Conservation (phyloP, 2,329 filamentous ascomycete genomes). For the Graphilbum sp. region DNA sequence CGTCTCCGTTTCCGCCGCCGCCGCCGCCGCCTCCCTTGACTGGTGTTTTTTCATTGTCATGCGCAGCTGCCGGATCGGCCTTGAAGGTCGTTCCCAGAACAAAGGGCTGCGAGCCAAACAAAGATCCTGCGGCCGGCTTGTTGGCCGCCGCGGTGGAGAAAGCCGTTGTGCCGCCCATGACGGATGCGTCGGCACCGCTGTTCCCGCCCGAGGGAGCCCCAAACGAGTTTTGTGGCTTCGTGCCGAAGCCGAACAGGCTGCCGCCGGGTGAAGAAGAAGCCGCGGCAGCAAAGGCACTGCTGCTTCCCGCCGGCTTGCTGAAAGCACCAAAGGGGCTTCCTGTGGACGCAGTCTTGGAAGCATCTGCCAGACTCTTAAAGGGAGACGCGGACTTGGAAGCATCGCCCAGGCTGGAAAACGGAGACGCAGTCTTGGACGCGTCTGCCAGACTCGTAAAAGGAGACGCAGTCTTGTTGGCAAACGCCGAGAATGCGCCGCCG, state of each 20-base stretch:
- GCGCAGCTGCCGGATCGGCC: slow-evolving; percentile 41
- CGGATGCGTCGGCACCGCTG: slow-evolving; percentile 12
- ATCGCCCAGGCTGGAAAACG: no score
- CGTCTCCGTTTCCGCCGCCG: no score
- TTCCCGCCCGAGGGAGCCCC: neutral
- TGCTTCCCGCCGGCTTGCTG: neutral
- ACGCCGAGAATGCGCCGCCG: slow-evolving; percentile 10
- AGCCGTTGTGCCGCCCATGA: slow-evolving; percentile 20
- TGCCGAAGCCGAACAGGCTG: slow-evolving; percentile 21
- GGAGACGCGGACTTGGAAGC: slow-evolving; percentile 1
- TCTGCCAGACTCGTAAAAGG: slow-evolving; percentile 13
- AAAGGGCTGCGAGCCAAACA: slow-evolving; percentile 41
- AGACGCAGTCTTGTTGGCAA: slow-evolving; percentile 8
- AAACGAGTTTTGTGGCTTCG: slow-evolving; percentile 18
- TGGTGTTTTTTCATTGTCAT: slow-evolving; percentile 35
- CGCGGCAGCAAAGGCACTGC: neutral
- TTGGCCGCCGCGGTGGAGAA: slow-evolving; percentile 23
- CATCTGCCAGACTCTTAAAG: slow-evolving; percentile 1
- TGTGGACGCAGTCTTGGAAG: slow-evolving; percentile 3
- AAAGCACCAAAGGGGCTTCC: neutral
- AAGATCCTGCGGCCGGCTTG: slow-evolving; percentile 16
- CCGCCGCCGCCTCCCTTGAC: slow-evolving; percentile 15
- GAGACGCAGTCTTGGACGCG: no score
- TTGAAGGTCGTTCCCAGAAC: slow-evolving; percentile 54
- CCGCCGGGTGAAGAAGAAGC: slow-evolving; percentile 13